Base-by-base conservation (phyloP, 164 flowering plant species). In the Stephania yunnanensis region DNA sequence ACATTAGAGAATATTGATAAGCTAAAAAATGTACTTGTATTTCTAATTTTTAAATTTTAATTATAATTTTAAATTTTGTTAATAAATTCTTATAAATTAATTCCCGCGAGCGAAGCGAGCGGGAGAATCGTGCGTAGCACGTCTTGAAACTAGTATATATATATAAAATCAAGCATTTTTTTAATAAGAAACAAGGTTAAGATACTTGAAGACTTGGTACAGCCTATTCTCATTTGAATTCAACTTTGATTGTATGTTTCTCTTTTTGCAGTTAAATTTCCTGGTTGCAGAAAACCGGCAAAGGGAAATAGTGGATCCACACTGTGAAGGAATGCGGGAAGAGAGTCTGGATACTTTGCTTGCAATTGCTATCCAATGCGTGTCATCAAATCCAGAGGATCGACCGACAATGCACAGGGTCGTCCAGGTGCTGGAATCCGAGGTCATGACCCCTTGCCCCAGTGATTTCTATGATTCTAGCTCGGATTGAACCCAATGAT, bases 401-500 rank as follows among this genome's bases (percentile, higher is more conserved):
- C 84, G 98, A 8, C 98, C 97, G 7, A 91, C 99, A 72, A 93
- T 93, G 98, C 97, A 93, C 80, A 82, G 95, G 81, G 95, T 93
- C 68, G 88, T 92, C 61, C 98, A 92, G 80, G 73, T 90, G 50
- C 88, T 95, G 19, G 99, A 95, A 82, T 89, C 98, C 13, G 98
- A 89, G 81, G 97, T 93, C 69, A 89, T 88, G 91, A 92, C 99
- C 44, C 98, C 99, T 7, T 93, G 97, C 82, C 98, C 97, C 46
- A 95, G 98, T 77, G 98, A 95, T 73, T 92, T 92, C 74, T 91
- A 93, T 13, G 99, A 95, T 80, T 91, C 97, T 46, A 88, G 76
- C 87, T 90, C 98, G 2, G 98, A 92, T 36, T 89, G 81, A 88
- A 74, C 46, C 74, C 30, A 15, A 55, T 1, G 36, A 55, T 1